A percentile compares a stretch with the other conserved stretches of the same genome.
Conservation (phyloP, 2,329 filamentous ascomycete species). For the Aureobasidium sp. region DNA sequence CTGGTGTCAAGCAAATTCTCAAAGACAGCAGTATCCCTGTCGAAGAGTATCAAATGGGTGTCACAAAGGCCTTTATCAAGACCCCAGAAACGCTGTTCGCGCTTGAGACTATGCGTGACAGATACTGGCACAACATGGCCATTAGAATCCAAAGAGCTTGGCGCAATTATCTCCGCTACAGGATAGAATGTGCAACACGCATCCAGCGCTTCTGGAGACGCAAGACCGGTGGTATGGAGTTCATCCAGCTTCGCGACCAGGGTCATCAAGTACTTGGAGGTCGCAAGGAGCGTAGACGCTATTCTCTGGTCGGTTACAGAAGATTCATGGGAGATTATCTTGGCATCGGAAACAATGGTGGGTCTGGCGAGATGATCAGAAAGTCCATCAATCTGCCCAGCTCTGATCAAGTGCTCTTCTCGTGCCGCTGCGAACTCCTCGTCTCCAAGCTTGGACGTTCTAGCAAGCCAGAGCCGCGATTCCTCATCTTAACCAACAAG, state of each 20-base stretch:
- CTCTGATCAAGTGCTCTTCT: constrained; percentile 77
- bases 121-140: constrained; percentile 99
- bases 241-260: constrained; percentile 78
- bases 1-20: constrained; percentile 83
- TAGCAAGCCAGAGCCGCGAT: constrained; percentile 83
- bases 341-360: constrained; percentile 72
- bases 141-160: constrained; percentile 95
- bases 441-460: constrained; percentile 95
- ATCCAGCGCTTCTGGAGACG: constrained; percentile 96
- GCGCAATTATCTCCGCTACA: constrained; percentile 90
- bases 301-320: constrained; percentile 84
- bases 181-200: constrained; percentile 82
- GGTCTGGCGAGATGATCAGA: constrained; percentile 74
- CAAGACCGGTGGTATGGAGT: constrained; percentile 83
- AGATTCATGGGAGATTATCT: constrained; percentile 94
- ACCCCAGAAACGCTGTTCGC: constrained; percentile 95
- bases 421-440: constrained; percentile 80
- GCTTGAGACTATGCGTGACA: constrained; percentile 92
- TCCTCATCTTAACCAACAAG: constrained; percentile 74
- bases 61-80: constrained; percentile 96
- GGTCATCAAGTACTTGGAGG: constrained; percentile 75
- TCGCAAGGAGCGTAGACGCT: constrained; percentile 84
- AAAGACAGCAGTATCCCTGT: constrained; percentile 93
- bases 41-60: constrained; percentile 95
- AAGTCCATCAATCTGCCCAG: constrained; percentile 60